phyloP scores from a whole-genome alignment of 2,329 filamentous ascomycete species.

The Exophiala viscosa region DNA sequence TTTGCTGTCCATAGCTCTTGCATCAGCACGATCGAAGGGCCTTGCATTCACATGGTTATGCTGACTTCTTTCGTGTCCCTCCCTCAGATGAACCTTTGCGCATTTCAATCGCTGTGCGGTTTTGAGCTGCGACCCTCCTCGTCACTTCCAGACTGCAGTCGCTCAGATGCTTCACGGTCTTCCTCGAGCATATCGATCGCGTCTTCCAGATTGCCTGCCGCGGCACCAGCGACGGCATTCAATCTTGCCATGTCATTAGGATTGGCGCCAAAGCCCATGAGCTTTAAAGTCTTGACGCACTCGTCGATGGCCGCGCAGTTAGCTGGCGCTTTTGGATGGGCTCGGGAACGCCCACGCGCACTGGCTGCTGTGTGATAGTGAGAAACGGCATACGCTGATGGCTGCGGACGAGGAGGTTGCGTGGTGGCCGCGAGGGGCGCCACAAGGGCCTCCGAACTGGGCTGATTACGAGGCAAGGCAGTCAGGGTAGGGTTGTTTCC shows the following conservation, averaged over 20 bases:
- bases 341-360: slow-evolving; percentile 2
- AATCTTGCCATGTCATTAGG: slow-evolving; percentile 39
- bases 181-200: slow-evolving; percentile 52
- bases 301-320: slow-evolving; percentile 23
- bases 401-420: no score
- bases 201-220: slow-evolving; percentile 40
- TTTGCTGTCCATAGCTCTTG: no score
- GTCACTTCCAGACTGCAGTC: background rate
- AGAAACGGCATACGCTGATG: background rate
- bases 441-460: no score
- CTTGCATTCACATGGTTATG: no score
- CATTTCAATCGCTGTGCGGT: no score
- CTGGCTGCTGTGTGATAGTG: background rate
- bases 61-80: no score
- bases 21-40: no score
- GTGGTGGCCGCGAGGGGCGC: no score
- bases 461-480: no score
- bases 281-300: slow-evolving; percentile 40
- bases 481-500: no score
- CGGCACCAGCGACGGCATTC: slow-evolving; percentile 44
- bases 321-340: slow-evolving; percentile 6
- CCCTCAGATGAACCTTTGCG: no score
- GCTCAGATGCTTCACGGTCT: slow-evolving; percentile 36
- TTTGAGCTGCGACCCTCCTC: background rate
- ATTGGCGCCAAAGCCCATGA: slow-evolving; percentile 40